phyloP scores from a whole-genome alignment of 805 yeast species.

The Priceomyces melissophilus region DNA sequence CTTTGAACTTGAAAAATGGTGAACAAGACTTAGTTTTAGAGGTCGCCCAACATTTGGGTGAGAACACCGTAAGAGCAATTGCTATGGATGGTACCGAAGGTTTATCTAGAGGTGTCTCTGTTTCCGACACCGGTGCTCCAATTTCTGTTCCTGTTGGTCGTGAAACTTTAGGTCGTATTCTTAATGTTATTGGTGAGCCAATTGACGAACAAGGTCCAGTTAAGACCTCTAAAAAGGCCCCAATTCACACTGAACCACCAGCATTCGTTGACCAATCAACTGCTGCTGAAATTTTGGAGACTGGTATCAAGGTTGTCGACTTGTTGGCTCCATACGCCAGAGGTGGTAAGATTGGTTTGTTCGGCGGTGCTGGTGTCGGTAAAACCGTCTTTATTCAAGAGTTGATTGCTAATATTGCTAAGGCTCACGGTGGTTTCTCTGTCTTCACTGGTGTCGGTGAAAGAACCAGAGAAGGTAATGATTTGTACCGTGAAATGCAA shows the following conservation, averaged over 20 bases:
- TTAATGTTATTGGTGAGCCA: constrained; percentile 99
- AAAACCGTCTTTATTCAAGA: constrained; percentile 99
- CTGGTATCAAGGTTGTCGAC: constrained; percentile 99
- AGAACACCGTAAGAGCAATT: constrained; percentile 99
- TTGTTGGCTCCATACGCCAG: constrained; percentile 99
- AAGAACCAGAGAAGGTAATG: constrained; percentile 99
- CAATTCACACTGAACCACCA: constrained; percentile 99
- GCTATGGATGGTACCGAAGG: constrained; percentile 99
- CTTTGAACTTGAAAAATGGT: constrained; percentile 81
- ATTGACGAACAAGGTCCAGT: constrained; percentile 99
- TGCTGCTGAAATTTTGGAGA: constrained; percentile 95
- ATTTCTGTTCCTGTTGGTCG: constrained; percentile 99
- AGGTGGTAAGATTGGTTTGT: constrained; percentile 99
- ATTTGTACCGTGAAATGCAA: constrained; percentile 99
- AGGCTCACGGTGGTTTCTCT: constrained; percentile 99
- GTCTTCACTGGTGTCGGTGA: constrained; percentile 99
- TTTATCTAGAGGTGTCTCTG: constrained; percentile 94
- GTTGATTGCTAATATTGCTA: constrained; percentile 98
- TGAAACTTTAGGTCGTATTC: constrained; percentile 97
- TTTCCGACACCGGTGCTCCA: constrained; percentile 95
- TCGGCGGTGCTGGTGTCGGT: constrained; percentile 99
- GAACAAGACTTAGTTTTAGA: constrained; percentile 85
- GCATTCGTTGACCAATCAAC: constrained; percentile 95
- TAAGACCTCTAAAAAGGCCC: constrained; percentile 86
- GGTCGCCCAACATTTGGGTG: constrained; percentile 99